These are phyloP conservation scores for Neoboletus brunneissimus DNA, from an alignment of 768 basidiomycete species.

Conservation along the genomic window DNA sequence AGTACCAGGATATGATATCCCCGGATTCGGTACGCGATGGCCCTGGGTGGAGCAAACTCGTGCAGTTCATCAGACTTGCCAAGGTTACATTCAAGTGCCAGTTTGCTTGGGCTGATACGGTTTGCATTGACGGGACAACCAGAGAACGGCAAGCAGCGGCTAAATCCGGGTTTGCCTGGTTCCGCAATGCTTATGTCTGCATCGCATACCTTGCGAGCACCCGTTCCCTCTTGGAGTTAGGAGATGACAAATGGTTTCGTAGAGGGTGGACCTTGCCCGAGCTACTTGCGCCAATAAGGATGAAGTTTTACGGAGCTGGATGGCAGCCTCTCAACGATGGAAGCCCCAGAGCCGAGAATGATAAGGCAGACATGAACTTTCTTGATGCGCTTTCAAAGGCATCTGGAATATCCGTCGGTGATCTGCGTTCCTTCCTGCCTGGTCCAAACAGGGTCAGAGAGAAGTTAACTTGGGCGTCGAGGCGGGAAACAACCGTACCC, in stretches of 20 bases:
- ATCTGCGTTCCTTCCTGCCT: not conserved
- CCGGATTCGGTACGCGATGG: not conserved
- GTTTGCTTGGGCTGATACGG: conserved; percentile 1
- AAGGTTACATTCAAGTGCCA: not conserved
- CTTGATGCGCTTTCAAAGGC: conserved; percentile 1
- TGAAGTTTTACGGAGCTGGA: conserved; percentile 6
- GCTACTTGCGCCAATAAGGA: conserved; percentile 1
- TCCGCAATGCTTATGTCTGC: conserved; percentile 2
- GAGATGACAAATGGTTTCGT: not conserved
- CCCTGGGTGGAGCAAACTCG: conserved; percentile 3
- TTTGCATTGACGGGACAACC: not conserved
- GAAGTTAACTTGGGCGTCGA: conserved; percentile 3
- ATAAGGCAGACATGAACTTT: conserved; percentile 2
- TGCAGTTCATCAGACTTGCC: not conserved
- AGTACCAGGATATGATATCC: not conserved
- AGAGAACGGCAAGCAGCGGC: not conserved
- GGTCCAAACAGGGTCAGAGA: conserved; percentile 6
- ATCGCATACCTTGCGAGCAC: conserved; percentile 3
- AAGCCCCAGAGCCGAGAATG: conserved; percentile 2
- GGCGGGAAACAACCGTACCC: not conserved
- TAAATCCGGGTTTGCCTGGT: conserved; percentile 1
- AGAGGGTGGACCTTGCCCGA: conserved; percentile 2
- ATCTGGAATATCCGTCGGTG: conserved; percentile 2
- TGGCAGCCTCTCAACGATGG: conserved; percentile 2
- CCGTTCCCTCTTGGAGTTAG: not conserved